Base-by-base conservation (phyloP, 805 yeast species). In the Kazachstania bromeliacearum region DNA sequence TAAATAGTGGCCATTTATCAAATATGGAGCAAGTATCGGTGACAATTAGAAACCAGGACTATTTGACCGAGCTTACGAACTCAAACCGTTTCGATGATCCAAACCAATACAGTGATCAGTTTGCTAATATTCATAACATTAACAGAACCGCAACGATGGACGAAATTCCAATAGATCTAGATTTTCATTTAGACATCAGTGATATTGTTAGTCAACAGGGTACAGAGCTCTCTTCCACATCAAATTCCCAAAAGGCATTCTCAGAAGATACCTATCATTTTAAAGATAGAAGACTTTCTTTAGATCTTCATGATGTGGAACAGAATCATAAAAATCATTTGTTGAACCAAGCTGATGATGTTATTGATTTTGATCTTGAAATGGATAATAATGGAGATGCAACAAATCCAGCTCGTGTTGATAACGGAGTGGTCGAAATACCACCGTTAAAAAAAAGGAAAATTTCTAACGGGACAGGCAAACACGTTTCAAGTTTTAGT, bases 201-300 rank as follows among this genome's bases (percentile, higher is more conserved):
- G 60, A 57, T 17, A 38, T 49, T 14, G 38, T 48, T 18, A 50
- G 54, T 32, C 56, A 46, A 19, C 52, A 47, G 6, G 58, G 57
- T 6, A 46, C 55, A 2, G 35, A 42, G 2, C 33, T 31, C 9
- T 35, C 34, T 5, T 33, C 49, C 2, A 35, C 27, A 22, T 34
- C 44, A 12, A 39, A 33, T 15, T 34, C 42, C 4, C 31, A 36
- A 21, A 36, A 15, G 8, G 10, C 9, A 4, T 15, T 12, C 22
- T 29, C 29, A n/a, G 28, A 25, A 7, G 28, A 38, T 8, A 17
- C 27, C 13, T 23, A 18, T 9, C 27, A 38, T 31, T 34, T 18
- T 16, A 13, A 26, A 8, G 16, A 16, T 12, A 15, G 28, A 22
- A 20, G 31, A 7, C 19, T 30, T n/a, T n/a, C 26, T 16, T 9